Conservation (phyloP, 805 yeast species). For the Dipodascopsis uninucleata region DNA sequence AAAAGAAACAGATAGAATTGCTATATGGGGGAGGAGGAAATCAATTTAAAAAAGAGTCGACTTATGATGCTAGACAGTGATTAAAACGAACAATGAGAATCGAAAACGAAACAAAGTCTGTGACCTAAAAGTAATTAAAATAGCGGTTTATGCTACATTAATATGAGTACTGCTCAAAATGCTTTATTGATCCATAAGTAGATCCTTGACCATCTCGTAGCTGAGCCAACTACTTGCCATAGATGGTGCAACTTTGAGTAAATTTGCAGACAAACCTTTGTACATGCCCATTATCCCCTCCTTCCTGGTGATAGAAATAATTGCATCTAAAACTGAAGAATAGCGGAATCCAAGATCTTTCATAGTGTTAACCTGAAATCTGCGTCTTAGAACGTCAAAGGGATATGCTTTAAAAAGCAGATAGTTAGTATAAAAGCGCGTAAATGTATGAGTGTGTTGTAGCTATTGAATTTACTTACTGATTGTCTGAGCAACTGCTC, state of each 20-base stretch:
- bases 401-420: constrained; percentile 57
- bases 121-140: too few relatives aligned
- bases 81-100: too few relatives aligned
- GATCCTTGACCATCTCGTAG: constrained; percentile 65
- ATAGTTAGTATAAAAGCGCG: background rate
- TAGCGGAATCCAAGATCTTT: constrained; percentile 78
- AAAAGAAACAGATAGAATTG: too few relatives aligned
- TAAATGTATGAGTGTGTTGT: background rate
- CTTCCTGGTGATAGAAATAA: constrained; percentile 57
- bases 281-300: constrained; percentile 73
- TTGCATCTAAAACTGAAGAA: constrained; percentile 69
- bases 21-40: too few relatives aligned
- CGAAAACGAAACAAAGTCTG: too few relatives aligned
- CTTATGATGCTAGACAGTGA: too few relatives aligned
- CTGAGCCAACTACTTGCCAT: constrained; percentile 96
- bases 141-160: too few relatives aligned
- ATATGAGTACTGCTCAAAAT: too few relatives aligned
- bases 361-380: constrained; percentile 90
- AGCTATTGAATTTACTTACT: constrained; percentile 35
- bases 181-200: constrained; percentile 16
- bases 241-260: constrained; percentile 83
- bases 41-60: too few relatives aligned
- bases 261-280: constrained; percentile 44
- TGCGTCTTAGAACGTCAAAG: constrained; percentile 77
- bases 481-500: constrained; percentile 84